Percentiles rank a stretch among this genome's conserved stretches.
Evolutionary conservation across 768 basidiomycete genomes (phyloP).

Genomic region (Termitomyces sp.): DNA sequence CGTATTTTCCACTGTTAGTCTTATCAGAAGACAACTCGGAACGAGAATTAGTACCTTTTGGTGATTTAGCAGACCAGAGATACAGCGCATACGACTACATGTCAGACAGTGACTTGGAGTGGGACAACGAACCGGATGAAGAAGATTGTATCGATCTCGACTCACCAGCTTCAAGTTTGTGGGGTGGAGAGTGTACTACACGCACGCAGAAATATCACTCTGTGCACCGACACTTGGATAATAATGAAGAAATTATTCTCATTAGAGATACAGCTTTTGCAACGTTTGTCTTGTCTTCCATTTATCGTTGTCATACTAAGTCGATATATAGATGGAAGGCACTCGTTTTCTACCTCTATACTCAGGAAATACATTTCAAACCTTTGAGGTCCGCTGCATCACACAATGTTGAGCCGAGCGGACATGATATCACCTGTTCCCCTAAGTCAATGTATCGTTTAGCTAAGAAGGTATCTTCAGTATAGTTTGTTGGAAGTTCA

Average conservation of each 20-base stretch:
- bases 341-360: slow-evolving; percentile 34
- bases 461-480: slow-evolving; percentile 27
- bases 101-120: slow-evolving; percentile 18
- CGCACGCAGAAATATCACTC: background rate
- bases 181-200: background rate
- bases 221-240: background rate
- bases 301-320: background rate
- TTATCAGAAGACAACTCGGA: slow-evolving; percentile 3
- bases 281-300: slow-evolving; percentile 11
- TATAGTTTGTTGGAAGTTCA: background rate
- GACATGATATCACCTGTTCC: slow-evolving; percentile 21
- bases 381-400: slow-evolving; percentile 15
- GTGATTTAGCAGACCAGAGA: background rate
- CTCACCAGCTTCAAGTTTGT: background rate
- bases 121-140: background rate
- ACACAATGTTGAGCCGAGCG: slow-evolving; percentile 12
- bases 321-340: slow-evolving; percentile 26
- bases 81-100: slow-evolving; percentile 12
- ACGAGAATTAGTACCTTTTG: slow-evolving; percentile 3
- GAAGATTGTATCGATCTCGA: background rate
- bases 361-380: slow-evolving; percentile 23
- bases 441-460: slow-evolving; percentile 41
- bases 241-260: slow-evolving; percentile 12
- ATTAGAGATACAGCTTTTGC: slow-evolving; percentile 14
- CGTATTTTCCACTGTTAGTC: slow-evolving; percentile 1